Base-by-base conservation (phyloP, 352 stramenopile species). In the Globisporangium canariense region DNA sequence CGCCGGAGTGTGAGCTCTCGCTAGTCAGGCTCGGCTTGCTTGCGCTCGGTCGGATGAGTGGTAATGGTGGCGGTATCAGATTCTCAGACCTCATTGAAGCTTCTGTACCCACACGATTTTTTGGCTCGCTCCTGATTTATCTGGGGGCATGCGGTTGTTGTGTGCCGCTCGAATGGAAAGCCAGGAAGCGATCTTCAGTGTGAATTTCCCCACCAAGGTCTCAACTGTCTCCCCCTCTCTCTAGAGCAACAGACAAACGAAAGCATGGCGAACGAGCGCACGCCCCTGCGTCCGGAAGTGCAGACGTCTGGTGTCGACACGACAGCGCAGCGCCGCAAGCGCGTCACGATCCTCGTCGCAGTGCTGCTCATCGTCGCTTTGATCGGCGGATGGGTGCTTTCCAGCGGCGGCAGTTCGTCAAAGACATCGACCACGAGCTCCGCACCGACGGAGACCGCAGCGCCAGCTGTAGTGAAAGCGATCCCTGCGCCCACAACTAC, bases 201-300 rank as follows among this genome's bases (percentile, higher is more conserved):
- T 36, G 22, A 36, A 50, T 60, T 22, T 47, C 36, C 9, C 25
- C 11, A 7, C 32, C 36, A 49, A 32, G 40, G 8, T 8, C 20
- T 10, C 20, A 47, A 58, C 7, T 20, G 10, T 50, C 18, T 45
- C 8, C 32, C 30, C 34, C 18, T 50, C 18, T 45, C 8, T 46
- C 30, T 46, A 11, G 16, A 36, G 16, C 18, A 32, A 10, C n/a
- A n/a, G 25, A 28, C 25, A 28, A 28, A 1, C 25, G 25, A 28
- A 28, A 28, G 25, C 20, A 62, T 62, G 57, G 30, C 43, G 38
- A 50, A 30, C 18, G 58, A 63, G 18, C 58, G 45, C 58, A 56
- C 58, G 6, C 58, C 58, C 18, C 45, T 63, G 28, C 58, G 45
- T 34, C 30, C 58, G 28, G 40, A 63, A 2, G 30, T 51, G 25